Evolutionary conservation across 1,284 basidiomycete genomes (phyloP).

Genomic region (Pseudozyma pruni): DNA sequence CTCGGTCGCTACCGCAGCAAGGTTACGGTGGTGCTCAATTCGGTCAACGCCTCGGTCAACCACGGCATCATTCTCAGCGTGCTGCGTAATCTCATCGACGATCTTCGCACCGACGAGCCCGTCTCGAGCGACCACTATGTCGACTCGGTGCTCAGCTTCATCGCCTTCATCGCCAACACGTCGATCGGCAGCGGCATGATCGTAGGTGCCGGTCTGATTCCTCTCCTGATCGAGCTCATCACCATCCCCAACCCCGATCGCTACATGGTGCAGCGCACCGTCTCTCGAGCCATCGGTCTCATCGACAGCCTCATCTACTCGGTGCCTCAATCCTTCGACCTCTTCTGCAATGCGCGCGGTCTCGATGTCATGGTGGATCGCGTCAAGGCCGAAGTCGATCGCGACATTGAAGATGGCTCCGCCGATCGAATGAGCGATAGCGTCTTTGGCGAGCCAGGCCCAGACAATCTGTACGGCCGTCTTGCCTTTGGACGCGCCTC

Average conservation of each 20-base stretch:
- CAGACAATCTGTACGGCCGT: slow-evolving; percentile 55
- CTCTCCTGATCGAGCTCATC: slow-evolving; percentile 73
- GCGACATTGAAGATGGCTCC: slow-evolving; percentile 48
- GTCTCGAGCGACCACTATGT: slow-evolving; percentile 72
- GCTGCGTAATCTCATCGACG: slow-evolving; percentile 51
- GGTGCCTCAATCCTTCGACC: slow-evolving; percentile 84
- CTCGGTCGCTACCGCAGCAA: slow-evolving; percentile 84
- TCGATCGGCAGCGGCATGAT: slow-evolving; percentile 89
- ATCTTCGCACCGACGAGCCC: slow-evolving; percentile 68
- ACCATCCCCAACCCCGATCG: slow-evolving; percentile 38
- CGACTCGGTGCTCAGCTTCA: slow-evolving; percentile 77
- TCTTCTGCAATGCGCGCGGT: slow-evolving; percentile 86
- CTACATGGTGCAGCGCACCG: slow-evolving; percentile 64
- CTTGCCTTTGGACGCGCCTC: slow-evolving; percentile 67
- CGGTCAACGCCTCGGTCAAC: slow-evolving; percentile 93
- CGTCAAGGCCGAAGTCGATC: slow-evolving; percentile 73
- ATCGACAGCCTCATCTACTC: slow-evolving; percentile 92
- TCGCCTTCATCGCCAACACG: slow-evolving; percentile 87
- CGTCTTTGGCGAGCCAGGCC: slow-evolving; percentile 73
- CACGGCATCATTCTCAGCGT: slow-evolving; percentile 77
- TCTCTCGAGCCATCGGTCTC: slow-evolving; percentile 78
- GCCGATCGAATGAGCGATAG: slow-evolving; percentile 37
- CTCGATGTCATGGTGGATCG: slow-evolving; percentile 85
- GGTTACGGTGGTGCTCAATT: slow-evolving; percentile 85
- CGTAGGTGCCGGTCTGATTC: slow-evolving; percentile 94